These are phyloP conservation scores for Pseudogymnoascus sp. DNA, from an alignment of 2,329 filamentous ascomycete genomes.

Conservation along the genomic window DNA sequence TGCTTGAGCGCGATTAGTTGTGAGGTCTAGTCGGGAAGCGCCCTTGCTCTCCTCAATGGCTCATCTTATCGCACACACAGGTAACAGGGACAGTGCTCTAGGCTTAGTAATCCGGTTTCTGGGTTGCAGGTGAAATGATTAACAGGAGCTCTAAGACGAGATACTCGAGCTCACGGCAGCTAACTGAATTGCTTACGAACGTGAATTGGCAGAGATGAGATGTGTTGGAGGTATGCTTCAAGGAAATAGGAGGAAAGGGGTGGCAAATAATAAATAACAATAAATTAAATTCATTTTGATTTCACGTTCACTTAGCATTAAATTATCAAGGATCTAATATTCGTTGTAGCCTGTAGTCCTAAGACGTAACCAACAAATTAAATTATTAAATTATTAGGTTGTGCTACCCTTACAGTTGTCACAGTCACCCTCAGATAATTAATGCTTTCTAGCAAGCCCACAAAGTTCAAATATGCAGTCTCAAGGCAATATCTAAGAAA, in stretches of 20 bases:
- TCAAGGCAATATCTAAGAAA: neutral
- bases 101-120: neutral
- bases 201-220: neutral
- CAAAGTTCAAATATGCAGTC: neutral
- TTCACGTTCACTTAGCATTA: neutral
- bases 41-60: neutral
- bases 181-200: neutral
- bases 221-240: neutral
- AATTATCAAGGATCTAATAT: neutral
- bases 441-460: neutral
- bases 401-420: neutral
- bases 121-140: neutral
- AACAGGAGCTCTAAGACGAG: neutral
- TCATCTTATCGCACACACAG: neutral
- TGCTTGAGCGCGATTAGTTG: neutral
- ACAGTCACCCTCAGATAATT: neutral
- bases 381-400: neutral
- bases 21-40: neutral
- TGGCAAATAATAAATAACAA: neutral
- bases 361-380: neutral
- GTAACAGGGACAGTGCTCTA: neutral
- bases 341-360: neutral
- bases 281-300: neutral
- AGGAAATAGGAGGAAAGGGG: neutral
- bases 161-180: neutral